phyloP scores from a whole-genome alignment of 2,329 filamentous ascomycete genomes.

The Colletotrichum tofieldiae region DNA sequence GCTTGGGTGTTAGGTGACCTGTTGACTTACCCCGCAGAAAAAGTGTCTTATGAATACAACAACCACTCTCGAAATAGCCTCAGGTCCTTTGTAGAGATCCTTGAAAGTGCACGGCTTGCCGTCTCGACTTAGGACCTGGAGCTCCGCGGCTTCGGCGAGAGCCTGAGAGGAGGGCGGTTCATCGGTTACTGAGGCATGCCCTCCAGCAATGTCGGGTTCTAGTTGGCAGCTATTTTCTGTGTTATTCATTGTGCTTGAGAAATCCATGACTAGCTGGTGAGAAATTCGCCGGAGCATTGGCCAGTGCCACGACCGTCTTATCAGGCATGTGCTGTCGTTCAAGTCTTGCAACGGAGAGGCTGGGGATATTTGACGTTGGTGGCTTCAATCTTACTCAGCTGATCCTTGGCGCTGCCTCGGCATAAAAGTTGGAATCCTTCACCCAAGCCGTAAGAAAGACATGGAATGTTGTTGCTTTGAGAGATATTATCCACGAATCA shows the following conservation, averaged over 20 bases:
- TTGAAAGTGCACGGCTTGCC: neutral
- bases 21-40: neutral
- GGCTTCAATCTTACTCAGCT: neutral
- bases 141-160: slow-evolving; percentile 1
- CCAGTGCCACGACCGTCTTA: neutral
- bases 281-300: no score
- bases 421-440: neutral
- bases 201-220: neutral
- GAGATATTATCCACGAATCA: neutral
- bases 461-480: neutral
- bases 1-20: rapidly evolving
- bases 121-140: neutral
- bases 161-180: neutral
- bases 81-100: neutral
- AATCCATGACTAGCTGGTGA: neutral
- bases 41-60: neutral
- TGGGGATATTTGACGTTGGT: neutral
- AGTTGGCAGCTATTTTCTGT: neutral
- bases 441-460: neutral
- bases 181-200: neutral
- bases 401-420: neutral
- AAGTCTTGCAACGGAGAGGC: neutral
- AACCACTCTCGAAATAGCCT: neutral
- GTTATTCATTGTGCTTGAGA: neutral
- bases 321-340: neutral